A percentile compares a stretch with the other conserved stretches of the same genome.
Conservation (phyloP, 306 rosid species). For the Vigna hirtella region DNA sequence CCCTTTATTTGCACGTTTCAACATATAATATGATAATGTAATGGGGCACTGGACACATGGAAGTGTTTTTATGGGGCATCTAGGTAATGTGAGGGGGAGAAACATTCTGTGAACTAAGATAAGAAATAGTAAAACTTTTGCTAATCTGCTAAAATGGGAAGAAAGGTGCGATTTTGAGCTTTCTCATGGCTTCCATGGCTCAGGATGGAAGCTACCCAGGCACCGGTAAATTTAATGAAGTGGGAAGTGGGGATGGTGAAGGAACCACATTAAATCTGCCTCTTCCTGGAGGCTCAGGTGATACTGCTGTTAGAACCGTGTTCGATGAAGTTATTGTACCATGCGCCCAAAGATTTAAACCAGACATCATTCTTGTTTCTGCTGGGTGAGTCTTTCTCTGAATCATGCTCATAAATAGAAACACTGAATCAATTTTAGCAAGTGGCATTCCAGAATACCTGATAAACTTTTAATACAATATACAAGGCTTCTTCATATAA, state of each 20-base stretch:
- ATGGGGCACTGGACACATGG: background rate
- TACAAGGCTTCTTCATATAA: background rate
- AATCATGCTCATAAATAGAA: conserved; percentile 35
- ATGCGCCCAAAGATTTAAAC: conserved; percentile 87
- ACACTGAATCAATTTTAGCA: background rate
- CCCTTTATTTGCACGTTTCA: background rate
- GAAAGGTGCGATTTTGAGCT: conserved; percentile 8
- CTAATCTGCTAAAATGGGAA: background rate
- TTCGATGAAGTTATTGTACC: conserved; percentile 90
- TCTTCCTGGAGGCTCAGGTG: conserved; percentile 97
- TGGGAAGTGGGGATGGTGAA: conserved; percentile 84
- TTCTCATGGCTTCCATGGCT: conserved; percentile 33
- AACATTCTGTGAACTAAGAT: conserved; percentile 1
- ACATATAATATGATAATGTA: background rate
- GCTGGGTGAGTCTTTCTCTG: conserved; percentile 80
- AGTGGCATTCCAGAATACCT: conserved; percentile 23
- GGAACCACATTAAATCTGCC: conserved; percentile 94
- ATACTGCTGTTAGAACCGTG: conserved; percentile 72
- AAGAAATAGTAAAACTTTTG: background rate
- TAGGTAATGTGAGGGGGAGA: background rate
- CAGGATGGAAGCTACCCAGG: conserved; percentile 98
- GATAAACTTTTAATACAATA: background rate
- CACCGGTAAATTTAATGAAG: conserved; percentile 85
- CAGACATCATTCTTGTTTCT: conserved; percentile 93
- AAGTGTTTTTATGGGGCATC: background rate